Evolutionary conservation across 176 grass and related monocot species (phyloP).

Genomic region (Aechmea fasciata): DNA sequence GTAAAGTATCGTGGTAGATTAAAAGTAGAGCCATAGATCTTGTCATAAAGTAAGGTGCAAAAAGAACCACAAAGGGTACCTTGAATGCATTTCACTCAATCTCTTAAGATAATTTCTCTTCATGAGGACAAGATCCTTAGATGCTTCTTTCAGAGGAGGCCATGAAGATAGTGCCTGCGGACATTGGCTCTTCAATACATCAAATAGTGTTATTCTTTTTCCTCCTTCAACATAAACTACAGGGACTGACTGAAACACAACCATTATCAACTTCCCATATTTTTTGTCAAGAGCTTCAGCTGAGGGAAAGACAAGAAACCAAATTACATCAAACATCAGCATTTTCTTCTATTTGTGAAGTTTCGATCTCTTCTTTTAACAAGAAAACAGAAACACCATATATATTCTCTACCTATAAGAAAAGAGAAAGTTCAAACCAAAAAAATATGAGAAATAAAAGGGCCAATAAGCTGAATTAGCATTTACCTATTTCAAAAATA

Average conservation of each 20-base stretch:
- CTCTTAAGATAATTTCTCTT: constrained; percentile 46
- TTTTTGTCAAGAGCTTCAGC: constrained; percentile 57
- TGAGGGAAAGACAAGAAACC: constrained; percentile 18
- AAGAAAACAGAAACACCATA: neutral
- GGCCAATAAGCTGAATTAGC: no score
- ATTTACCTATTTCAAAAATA: no score
- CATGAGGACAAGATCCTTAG: constrained; percentile 34
- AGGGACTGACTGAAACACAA: constrained; percentile 44
- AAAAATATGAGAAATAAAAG: no score
- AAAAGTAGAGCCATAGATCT: neutral
- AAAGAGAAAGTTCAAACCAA: no score
- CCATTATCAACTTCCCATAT: constrained; percentile 40
- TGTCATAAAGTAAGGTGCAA: constrained; percentile 1
- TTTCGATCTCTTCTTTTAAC: neutral
- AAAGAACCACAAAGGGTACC: constrained; percentile 26
- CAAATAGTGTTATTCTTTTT: constrained; percentile 42
- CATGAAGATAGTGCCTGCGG: constrained; percentile 46
- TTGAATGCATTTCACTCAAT: constrained; percentile 54
- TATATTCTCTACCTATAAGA: no score
- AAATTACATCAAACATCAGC: constrained; percentile 1
- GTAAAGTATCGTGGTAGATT: neutral
- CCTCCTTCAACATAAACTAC: constrained; percentile 57
- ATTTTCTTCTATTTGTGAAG: neutral
- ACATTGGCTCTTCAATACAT: constrained; percentile 52
- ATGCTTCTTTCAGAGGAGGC: constrained; percentile 34